Evolutionary conservation across 1,284 basidiomycete genomes (phyloP).

Genomic region (Takashimella koratensis): DNA sequence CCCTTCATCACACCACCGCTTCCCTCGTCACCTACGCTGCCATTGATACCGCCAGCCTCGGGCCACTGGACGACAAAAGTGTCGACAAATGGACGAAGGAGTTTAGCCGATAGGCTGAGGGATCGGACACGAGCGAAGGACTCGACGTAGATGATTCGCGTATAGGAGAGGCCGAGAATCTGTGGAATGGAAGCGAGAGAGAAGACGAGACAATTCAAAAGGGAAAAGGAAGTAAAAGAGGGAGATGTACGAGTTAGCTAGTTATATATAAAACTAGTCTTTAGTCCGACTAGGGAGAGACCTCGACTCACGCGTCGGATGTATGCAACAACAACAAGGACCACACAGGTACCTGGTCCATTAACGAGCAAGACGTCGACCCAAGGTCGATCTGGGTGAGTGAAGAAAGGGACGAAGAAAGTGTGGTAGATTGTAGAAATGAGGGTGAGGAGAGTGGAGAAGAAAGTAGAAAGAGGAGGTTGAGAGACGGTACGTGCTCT

Average conservation of each 20-base stretch:
- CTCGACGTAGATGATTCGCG: constrained; percentile 83
- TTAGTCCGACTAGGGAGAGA: too few species aligned
- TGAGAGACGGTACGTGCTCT: constrained; percentile 84
- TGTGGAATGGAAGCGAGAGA: constrained; percentile 45
- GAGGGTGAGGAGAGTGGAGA: constrained; percentile 63
- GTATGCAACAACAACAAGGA: constrained; percentile 69
- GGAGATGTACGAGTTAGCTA: constrained; percentile 59
- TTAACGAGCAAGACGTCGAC: constrained; percentile 84
- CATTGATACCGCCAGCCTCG: constrained; percentile 54
- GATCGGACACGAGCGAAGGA: constrained; percentile 84
- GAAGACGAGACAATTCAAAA: constrained; percentile 31
- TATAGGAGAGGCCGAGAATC: constrained; percentile 70
- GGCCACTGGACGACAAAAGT: constrained; percentile 87
- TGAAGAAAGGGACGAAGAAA: constrained; percentile 54
- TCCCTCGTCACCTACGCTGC: not conserved
- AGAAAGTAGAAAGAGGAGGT: constrained; percentile 62
- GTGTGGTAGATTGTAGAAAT: constrained; percentile 58
- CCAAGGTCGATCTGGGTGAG: constrained; percentile 48
- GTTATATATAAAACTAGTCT: too few species aligned
- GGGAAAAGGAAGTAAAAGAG: not conserved
- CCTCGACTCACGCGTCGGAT: constrained; percentile 67
- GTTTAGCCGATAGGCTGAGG: constrained; percentile 78
- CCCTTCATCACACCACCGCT: too few species aligned
- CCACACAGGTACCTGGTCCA: constrained; percentile 90
- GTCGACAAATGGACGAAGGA: constrained; percentile 78